phyloP scores from a whole-genome alignment of 805 yeast genomes.

The Monosporozyma aerobia region DNA sequence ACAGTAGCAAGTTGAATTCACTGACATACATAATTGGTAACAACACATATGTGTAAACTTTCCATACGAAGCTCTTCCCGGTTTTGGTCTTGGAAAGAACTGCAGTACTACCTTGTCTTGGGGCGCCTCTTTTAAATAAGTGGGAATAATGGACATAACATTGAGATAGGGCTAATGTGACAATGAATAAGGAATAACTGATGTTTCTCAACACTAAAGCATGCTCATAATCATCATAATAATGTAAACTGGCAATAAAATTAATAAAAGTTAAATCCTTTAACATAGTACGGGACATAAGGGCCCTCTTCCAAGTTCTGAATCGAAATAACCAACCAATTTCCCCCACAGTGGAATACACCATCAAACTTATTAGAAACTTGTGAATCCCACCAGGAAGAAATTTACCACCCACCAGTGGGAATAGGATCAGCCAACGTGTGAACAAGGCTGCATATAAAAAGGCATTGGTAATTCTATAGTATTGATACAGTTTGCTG shows the following conservation, averaged over 20 bases:
- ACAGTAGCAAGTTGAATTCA: slow-evolving; percentile 23
- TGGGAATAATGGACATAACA: slow-evolving; percentile 22
- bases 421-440: slow-evolving; percentile 45
- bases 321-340: slow-evolving; percentile 20
- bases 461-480: slow-evolving; percentile 19
- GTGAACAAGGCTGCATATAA: slow-evolving; percentile 25
- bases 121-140: slow-evolving; percentile 10
- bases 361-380: slow-evolving; percentile 34
- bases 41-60: slow-evolving; percentile 13
- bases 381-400: slow-evolving; percentile 67
- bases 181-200: slow-evolving; percentile 25
- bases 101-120: background rate
- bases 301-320: slow-evolving; percentile 13
- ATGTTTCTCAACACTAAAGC: slow-evolving; percentile 23
- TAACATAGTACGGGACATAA: slow-evolving; percentile 13
- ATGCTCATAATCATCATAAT: slow-evolving; percentile 28
- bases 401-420: slow-evolving; percentile 56
- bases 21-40: slow-evolving; percentile 24
- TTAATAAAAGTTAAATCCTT: slow-evolving; percentile 25
- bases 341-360: slow-evolving; percentile 16
- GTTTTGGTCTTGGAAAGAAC: slow-evolving; percentile 2
- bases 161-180: slow-evolving; percentile 20
- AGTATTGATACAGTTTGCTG: slow-evolving; percentile 21
- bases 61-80: slow-evolving; percentile 10
- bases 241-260: slow-evolving; percentile 22